Evolutionary conservation across 352 stramenopile species (phyloP).

Genomic region (Globisporangium acanthophoron): DNA sequence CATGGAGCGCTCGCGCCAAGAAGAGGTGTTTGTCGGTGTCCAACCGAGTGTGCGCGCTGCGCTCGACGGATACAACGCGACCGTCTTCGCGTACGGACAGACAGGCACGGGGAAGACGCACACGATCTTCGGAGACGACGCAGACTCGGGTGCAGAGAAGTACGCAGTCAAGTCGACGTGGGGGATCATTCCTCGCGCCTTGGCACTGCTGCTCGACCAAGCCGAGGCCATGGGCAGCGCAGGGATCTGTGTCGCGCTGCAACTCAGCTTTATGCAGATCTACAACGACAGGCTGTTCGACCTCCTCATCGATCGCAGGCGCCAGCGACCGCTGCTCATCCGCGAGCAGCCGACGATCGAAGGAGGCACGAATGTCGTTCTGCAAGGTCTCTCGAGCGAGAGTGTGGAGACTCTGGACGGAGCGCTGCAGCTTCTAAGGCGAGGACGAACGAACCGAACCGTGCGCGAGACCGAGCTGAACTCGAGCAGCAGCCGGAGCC

Average conservation of each 20-base stretch:
- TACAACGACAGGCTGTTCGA: slow-evolving; percentile 94
- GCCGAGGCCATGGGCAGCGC: slow-evolving; percentile 10
- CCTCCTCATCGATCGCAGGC: slow-evolving; percentile 66
- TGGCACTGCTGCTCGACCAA: slow-evolving; percentile 59
- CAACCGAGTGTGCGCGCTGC: slow-evolving; percentile 56
- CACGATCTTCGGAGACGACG: slow-evolving; percentile 83
- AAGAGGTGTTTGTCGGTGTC: slow-evolving; percentile 72
- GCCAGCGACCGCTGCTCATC: slow-evolving; percentile 65
- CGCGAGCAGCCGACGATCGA: slow-evolving; percentile 55
- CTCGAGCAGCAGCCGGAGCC: slow-evolving; percentile 80
- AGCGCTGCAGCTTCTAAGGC: slow-evolving; percentile 46
- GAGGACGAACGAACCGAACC: slow-evolving; percentile 49
- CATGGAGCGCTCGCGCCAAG: slow-evolving; percentile 45
- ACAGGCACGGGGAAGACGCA: slow-evolving; percentile 91
- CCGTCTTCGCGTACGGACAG: slow-evolving; percentile 90
- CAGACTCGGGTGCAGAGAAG: slow-evolving; percentile 1
- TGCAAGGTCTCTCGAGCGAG: slow-evolving; percentile 59
- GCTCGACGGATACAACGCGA: slow-evolving; percentile 86
- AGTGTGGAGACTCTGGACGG: slow-evolving; percentile 32
- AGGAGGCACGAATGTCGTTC: slow-evolving; percentile 40
- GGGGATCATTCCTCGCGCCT: slow-evolving; percentile 79
- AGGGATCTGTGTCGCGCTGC: slow-evolving; percentile 34
- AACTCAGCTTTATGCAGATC: slow-evolving; percentile 90
- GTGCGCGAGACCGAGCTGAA: slow-evolving; percentile 87
- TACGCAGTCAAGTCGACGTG: slow-evolving; percentile 17